phyloP scores from a whole-genome alignment of 2,329 filamentous ascomycete species.

The Cercospora sp. region DNA sequence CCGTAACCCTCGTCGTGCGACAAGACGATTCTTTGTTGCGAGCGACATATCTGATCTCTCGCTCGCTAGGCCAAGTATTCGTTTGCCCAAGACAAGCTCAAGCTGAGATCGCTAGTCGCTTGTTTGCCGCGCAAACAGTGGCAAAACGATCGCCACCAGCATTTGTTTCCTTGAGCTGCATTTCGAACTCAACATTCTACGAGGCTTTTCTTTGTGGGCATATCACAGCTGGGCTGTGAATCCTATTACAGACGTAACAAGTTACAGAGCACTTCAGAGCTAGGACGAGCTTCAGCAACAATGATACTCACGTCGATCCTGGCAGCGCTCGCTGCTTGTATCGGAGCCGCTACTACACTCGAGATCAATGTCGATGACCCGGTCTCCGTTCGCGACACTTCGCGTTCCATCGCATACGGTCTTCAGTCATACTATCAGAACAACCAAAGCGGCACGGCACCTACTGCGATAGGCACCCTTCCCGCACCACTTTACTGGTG shows the following conservation, averaged over 20 bases:
- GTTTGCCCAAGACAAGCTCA: conserved; percentile 1
- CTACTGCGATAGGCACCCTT: conserved; percentile 41
- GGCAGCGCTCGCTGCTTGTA: conserved; percentile 9
- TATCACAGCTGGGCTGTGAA: neutral
- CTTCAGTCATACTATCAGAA: conserved; percentile 40
- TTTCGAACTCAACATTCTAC: neutral
- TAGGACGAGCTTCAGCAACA: neutral
- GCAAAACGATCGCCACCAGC: conserved; percentile 9
- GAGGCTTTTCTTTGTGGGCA: neutral
- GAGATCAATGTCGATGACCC: conserved; percentile 26
- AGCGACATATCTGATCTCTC: neutral
- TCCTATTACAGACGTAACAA: neutral
- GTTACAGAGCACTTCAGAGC: neutral
- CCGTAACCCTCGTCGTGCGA: neutral
- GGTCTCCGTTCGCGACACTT: conserved; percentile 38
- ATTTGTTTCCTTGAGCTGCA: neutral
- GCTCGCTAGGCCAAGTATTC: conserved; percentile 8
- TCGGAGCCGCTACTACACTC: conserved; percentile 21
- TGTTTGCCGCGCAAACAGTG: conserved; percentile 12
- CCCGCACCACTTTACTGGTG: conserved; percentile 51
- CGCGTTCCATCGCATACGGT: conserved; percentile 36
- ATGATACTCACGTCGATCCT: conserved; percentile 21
- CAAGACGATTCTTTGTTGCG: conserved; percentile 5
- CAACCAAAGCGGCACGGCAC: conserved; percentile 36
- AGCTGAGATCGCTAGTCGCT: conserved; percentile 1